Evolutionary conservation across 2,329 filamentous ascomycete species (phyloP), one percentile per base, ranked within the genome.

Genomic region (Botrytis paeoniae): DNA sequence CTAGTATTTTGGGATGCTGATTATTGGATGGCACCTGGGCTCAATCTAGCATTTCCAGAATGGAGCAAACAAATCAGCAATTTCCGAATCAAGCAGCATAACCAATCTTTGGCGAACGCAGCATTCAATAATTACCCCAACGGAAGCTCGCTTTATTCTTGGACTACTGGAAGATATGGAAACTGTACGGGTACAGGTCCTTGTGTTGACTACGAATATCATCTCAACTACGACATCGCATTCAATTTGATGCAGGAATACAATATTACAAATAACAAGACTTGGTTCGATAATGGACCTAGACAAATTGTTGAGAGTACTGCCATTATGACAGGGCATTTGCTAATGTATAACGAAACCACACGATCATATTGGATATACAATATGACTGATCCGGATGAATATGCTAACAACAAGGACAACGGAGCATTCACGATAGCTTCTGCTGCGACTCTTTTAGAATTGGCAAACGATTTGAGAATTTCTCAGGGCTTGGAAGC

Each of bases 161-260:
- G 91, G 91, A 92, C 90, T 0, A 88, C 87, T 76, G 90, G 88
- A 14, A 82, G 89, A 9, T 90, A 85, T 77, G 91, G 91, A 3
- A 92, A 93, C 77, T 93, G 91, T 77, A 93, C 91, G 12, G 80
- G 84, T 3, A 88, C 87, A 4, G 87, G 87, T 2, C 85, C 87
- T 39, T 93, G 91, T 80, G 91, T 89, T 77, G 90, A 93, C 80
- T 92, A 93, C 76, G 86, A 93, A 79, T 93, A 93, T 77, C 91
- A 93, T 79, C 77, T 93, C 54, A 92, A 92, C 76, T 89, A 89
- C 12, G 91, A 92, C 76, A 92, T 93, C 76, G 89, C 88, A 0
- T 82, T 92, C 43, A 81, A 81, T 68, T 57, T 81, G n/a, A 68
- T 80, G 12, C 80, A 81, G 64, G 74, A 77, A 37, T 76, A 79